phyloP scores from a whole-genome alignment of 768 basidiomycete species.

The Panus rudis region DNA sequence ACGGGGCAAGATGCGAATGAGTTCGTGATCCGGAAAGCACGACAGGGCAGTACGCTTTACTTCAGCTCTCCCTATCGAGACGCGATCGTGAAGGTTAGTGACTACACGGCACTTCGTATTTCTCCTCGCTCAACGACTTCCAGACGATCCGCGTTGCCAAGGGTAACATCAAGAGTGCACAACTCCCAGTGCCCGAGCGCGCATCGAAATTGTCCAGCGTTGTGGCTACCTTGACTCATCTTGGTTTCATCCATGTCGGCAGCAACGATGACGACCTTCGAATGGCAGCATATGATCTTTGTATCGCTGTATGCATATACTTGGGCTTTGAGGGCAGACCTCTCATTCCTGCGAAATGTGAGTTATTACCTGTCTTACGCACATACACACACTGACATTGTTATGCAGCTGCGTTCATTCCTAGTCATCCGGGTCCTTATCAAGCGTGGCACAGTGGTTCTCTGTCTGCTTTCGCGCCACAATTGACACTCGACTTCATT shows the following conservation, averaged over 20 bases:
- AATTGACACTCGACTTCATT: constrained; percentile 82
- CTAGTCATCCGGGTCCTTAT: constrained; percentile 58
- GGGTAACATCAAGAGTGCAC: constrained; percentile 53
- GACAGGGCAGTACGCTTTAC: constrained; percentile 66
- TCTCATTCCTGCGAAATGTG: constrained; percentile 65
- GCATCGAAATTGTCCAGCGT: constrained; percentile 79
- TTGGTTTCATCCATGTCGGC: constrained; percentile 75
- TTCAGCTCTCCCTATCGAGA: constrained; percentile 70
- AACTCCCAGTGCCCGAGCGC: constrained; percentile 48
- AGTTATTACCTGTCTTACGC: constrained; percentile 9
- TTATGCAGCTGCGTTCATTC: constrained; percentile 56
- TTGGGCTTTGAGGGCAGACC: constrained; percentile 72
- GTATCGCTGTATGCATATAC: constrained; percentile 69
- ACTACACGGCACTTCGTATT: not conserved
- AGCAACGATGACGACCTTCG: constrained; percentile 72
- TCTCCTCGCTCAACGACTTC: not conserved
- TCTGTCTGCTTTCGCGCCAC: constrained; percentile 66
- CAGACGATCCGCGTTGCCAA: constrained; percentile 76
- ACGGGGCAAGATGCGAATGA: constrained; percentile 72
- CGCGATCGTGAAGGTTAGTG: constrained; percentile 59
- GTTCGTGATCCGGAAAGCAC: constrained; percentile 72
- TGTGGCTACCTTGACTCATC: constrained; percentile 79
- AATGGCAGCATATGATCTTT: constrained; percentile 69
- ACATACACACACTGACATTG: not conserved
- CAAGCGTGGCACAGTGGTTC: constrained; percentile 62